phyloP scores from a whole-genome alignment of 2,329 filamentous ascomycete genomes.

The Verticillium alfalfae region DNA sequence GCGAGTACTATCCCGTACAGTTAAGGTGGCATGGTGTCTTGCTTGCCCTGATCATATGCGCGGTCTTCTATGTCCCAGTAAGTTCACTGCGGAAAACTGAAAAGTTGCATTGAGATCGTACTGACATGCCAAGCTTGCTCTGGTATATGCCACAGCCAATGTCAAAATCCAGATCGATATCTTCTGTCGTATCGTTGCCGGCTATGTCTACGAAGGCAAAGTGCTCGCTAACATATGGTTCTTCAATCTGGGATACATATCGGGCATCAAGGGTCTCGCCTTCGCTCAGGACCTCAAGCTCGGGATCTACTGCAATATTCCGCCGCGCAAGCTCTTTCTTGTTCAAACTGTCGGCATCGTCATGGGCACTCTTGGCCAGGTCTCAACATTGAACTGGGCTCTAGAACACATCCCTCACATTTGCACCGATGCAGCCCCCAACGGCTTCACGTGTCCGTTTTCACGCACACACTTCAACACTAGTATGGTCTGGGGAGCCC shows the following conservation, averaged over 20 bases:
- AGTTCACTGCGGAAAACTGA: constrained; percentile 27
- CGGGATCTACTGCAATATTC: constrained; percentile 34
- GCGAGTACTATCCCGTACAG: constrained; percentile 23
- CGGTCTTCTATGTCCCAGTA: constrained; percentile 21
- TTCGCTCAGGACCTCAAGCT: constrained; percentile 40
- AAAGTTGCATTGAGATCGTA: constrained; percentile 52
- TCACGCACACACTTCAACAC: constrained; percentile 41
- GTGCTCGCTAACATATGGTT: constrained; percentile 31
- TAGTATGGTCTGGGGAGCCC: constrained; percentile 51
- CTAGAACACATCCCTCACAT: constrained; percentile 41
- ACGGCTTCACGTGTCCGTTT: constrained; percentile 38
- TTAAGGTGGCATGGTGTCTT: constrained; percentile 24
- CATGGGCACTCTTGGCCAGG: constrained; percentile 36
- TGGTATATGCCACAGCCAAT: constrained; percentile 33
- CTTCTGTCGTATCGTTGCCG: constrained; percentile 36
- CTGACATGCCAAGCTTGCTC: constrained; percentile 33
- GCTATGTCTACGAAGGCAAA: constrained; percentile 38
- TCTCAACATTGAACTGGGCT: constrained; percentile 29
- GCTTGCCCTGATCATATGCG: constrained; percentile 18
- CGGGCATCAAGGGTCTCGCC: constrained; percentile 31
- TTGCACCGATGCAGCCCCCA: constrained; percentile 36
- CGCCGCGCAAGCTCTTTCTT: constrained; percentile 35
- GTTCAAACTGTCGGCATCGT: constrained; percentile 36
- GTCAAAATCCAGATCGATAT: constrained; percentile 37
- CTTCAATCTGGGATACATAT: constrained; percentile 32